These are phyloP conservation scores for Apiospora phragmitis DNA, from an alignment of 2,329 filamentous ascomycete species.

Conservation along the genomic window DNA sequence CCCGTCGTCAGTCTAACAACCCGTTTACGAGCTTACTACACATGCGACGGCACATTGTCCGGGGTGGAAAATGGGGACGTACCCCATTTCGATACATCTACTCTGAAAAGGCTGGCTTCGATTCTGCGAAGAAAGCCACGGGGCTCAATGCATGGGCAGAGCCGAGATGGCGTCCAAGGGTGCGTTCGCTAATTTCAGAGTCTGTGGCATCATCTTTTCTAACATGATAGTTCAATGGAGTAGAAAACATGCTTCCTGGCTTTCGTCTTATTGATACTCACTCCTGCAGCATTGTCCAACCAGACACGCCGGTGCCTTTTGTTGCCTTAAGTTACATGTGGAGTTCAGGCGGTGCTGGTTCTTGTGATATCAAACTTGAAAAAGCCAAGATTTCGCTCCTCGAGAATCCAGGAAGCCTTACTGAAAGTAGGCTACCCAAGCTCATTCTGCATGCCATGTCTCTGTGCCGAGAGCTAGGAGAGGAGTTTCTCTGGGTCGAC, in stretches of 20 bases:
- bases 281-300: not conserved
- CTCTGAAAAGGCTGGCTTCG: not conserved
- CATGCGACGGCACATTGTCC: not conserved
- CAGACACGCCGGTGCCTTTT: not conserved
- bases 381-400: not conserved
- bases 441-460: not conserved
- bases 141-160: not conserved
- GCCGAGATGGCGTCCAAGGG: not conserved
- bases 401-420: not conserved
- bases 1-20: not conserved
- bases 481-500: slow-evolving; percentile 1
- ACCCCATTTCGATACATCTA: not conserved
- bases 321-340: slow-evolving; percentile 5
- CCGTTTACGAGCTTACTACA: not conserved
- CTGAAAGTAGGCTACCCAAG: not conserved
- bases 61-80: not conserved
- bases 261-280: not conserved
- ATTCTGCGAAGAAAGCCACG: not conserved
- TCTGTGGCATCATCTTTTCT: not conserved
- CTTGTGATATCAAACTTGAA: not conserved
- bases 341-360: not conserved
- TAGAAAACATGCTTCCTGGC: not conserved
- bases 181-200: not conserved
- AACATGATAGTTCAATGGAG: not conserved
- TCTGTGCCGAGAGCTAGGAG: not conserved